Percentiles rank a stretch among this genome's conserved stretches.
These are phyloP conservation scores for Stephania yunnanensis DNA, from an alignment of 164 flowering plant genomes.

Conservation along the genomic window DNA sequence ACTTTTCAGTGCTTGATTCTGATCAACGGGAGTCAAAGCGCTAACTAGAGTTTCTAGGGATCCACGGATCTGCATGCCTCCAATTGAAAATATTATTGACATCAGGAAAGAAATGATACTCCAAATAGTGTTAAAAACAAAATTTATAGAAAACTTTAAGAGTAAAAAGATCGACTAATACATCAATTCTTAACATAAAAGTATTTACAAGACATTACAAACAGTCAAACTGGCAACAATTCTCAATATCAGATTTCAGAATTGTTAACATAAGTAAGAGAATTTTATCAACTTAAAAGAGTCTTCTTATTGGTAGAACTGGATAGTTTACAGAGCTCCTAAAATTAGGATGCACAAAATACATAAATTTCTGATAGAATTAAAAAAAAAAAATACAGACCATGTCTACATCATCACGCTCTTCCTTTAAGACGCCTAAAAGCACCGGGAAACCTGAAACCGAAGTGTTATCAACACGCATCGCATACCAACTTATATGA, in stretches of 20 bases:
- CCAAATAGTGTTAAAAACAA: background rate
- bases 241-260: background rate
- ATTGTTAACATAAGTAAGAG: background rate
- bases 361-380: slow-evolving; percentile 6
- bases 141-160: background rate
- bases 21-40: slow-evolving; percentile 76
- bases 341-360: background rate
- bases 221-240: background rate
- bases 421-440: slow-evolving; percentile 76
- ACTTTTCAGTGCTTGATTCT: slow-evolving; percentile 48
- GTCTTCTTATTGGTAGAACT: background rate
- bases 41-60: slow-evolving; percentile 87
- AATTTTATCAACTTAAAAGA: background rate
- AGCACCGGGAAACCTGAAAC: slow-evolving; percentile 87
- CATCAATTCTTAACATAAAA: background rate
- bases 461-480: slow-evolving; percentile 8
- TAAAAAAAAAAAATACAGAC: slow-evolving; percentile 24
- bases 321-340: background rate
- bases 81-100: slow-evolving; percentile 2
- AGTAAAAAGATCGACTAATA: background rate
- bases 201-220: background rate
- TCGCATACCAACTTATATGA: background rate
- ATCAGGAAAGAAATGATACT: background rate
- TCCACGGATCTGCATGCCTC: slow-evolving; percentile 70
- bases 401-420: slow-evolving; percentile 95